A percentile compares a stretch with the other conserved stretches of the same genome.
phyloP scores from a whole-genome alignment of 106 monocot genomes.

The Platanthera guangdongensis region DNA sequence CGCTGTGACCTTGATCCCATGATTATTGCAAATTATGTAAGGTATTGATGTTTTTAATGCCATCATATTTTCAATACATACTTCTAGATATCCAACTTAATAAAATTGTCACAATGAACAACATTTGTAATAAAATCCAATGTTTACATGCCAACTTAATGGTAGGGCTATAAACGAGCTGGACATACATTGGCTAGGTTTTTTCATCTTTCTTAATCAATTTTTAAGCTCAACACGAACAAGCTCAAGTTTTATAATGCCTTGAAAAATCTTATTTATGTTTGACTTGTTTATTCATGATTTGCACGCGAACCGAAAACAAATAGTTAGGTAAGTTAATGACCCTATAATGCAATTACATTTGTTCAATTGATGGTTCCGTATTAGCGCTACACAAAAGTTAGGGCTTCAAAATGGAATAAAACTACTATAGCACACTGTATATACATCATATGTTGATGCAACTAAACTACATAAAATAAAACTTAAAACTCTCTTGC shows the following conservation, averaged over 20 bases:
- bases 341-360: not conserved
- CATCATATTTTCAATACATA: not conserved
- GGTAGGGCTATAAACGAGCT: not conserved
- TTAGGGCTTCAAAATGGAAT: no score
- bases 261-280: not conserved
- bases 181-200: no score
- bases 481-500: no score
- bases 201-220: not conserved
- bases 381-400: no score
- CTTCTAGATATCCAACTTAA: not conserved
- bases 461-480: no score
- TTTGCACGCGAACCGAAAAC: not conserved
- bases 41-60: conserved; percentile 34
- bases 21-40: conserved; percentile 73
- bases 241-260: not conserved
- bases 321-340: not conserved
- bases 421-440: no score
- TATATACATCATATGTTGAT: no score
- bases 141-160: not conserved
- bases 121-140: not conserved
- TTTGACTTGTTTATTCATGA: not conserved
- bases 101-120: not conserved
- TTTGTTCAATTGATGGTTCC: not conserved
- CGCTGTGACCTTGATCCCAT: conserved; percentile 95
- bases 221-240: not conserved